Conservation (phyloP, 1,139 yeast species). For the Yamadazyma trypodendri region DNA sequence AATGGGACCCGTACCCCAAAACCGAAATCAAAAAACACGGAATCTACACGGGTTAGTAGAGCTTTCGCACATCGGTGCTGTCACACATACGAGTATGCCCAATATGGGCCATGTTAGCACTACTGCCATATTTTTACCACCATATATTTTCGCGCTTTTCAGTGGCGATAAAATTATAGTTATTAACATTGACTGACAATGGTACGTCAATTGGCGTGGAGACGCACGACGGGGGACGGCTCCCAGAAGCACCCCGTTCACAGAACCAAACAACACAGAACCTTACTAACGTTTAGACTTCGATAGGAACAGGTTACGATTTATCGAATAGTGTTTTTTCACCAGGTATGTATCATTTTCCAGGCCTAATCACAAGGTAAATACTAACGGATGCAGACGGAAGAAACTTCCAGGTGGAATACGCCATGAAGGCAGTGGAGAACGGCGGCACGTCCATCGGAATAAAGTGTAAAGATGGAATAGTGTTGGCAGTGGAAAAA, state of each 20-base stretch:
- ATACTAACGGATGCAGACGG: conserved; percentile 56
- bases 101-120: conserved; percentile 51
- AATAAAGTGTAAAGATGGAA: conserved; percentile 86
- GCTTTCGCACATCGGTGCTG: background rate
- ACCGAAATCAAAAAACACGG: conserved; percentile 62
- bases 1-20: conserved; percentile 67
- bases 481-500: conserved; percentile 95
- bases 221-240: too few relatives aligned
- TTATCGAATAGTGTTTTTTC: conserved; percentile 87
- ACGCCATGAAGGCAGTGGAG: conserved; percentile 96
- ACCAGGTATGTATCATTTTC: conserved; percentile 31
- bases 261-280: background rate
- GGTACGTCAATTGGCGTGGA: conserved; percentile 8
- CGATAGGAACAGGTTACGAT: conserved; percentile 97
- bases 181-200: conserved; percentile 3
- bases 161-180: conserved; percentile 12
- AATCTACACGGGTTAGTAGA: conserved; percentile 37
- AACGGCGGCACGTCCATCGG: conserved; percentile 96
- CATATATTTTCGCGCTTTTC: conserved; percentile 6
- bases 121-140: conserved; percentile 34
- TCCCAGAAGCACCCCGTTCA: background rate
- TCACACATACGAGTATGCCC: conserved; percentile 50
- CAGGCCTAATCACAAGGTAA: too few relatives aligned
- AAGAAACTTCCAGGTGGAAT: conserved; percentile 96
- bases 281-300: conserved; percentile 45